Evolutionary conservation across 228 moss, liverwort and hornwort genomes (phyloP), one percentile per base, ranked within the genome.

Genomic region (Sphagnum fallax): DNA sequence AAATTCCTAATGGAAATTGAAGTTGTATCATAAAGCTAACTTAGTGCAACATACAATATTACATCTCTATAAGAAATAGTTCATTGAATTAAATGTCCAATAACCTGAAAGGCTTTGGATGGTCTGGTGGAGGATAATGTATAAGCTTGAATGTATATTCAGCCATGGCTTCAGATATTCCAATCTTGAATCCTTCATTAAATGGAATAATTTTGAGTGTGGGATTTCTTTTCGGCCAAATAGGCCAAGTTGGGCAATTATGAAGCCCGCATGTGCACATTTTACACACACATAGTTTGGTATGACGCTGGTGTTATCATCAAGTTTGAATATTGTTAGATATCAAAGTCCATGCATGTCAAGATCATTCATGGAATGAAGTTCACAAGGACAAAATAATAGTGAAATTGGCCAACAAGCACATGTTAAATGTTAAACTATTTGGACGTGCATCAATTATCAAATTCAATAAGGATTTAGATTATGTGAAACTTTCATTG

Each of bases 181-280:
- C 70, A 4, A 51, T 70, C 62, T 63, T 62, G 52, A 49, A 70
- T 50, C 70, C 70, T 47, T 70, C 70, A 47, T 70, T 62, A 62
- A 70, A 70, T 10, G 70, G 70, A 16, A 70, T 61, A 15, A 70
- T 51, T 12, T 70, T 70, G 18, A 61, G 50, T 51, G n/a, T 50
- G 51, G 70, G 50, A 32, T 70, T 7, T 4, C 16, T 51, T 16
- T 70, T 50, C 0, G 70, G 70, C 70, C 70, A 70, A 15, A 63
- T 62, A 0, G 63, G 70, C 70, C 70, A 70, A 49, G 60, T 70
- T 16, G 52, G 70, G 62, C 63, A 70, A 52, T 70, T 70, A 32
- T 70, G 62, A 6, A 47, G 61, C 62, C 70, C 70, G 4, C 70
- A 70, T 16, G 70, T 70, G 47, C 70, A 70, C 5, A 70, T n/a